phyloP scores from a whole-genome alignment of 2,329 filamentous ascomycete genomes.

The Teratosphaeria zuluensis region DNA sequence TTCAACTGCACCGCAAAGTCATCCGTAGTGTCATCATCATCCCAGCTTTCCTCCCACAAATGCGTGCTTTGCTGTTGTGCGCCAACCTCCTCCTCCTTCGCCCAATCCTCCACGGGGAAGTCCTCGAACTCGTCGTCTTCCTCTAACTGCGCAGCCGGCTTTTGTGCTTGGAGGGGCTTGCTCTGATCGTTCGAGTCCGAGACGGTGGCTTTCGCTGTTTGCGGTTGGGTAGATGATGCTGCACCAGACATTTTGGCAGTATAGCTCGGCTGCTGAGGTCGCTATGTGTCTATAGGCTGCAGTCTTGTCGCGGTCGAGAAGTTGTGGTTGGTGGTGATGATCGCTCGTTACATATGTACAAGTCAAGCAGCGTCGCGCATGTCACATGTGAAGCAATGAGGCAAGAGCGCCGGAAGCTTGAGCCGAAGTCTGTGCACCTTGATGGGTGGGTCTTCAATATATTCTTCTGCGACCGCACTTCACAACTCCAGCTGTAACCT shows the following conservation, averaged over 20 bases:
- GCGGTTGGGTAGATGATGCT: constrained; percentile 26
- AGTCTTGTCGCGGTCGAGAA: neutral
- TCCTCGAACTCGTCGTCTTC: constrained; percentile 99
- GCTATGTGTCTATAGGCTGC: neutral
- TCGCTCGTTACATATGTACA: neutral
- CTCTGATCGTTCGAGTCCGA: constrained; percentile 30
- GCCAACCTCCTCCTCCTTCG: constrained; percentile 71
- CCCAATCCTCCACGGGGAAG: constrained; percentile 70
- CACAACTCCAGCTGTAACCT: neutral
- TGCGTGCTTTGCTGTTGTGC: constrained; percentile 56
- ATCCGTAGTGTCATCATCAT: constrained; percentile 93
- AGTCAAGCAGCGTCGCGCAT: neutral
- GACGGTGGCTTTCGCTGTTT: constrained; percentile 33
- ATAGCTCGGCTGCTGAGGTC: constrained; percentile 51
- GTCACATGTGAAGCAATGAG: neutral
- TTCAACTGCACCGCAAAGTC: constrained; percentile 93
- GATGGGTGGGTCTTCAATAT: neutral
- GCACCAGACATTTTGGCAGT: constrained; percentile 39
- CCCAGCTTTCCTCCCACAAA: constrained; percentile 99
- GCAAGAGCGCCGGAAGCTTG: neutral
- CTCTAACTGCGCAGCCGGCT: constrained; percentile 62
- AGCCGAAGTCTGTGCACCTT: neutral
- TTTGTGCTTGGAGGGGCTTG: constrained; percentile 48
- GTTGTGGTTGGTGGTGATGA: neutral
- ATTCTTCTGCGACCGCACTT: neutral